Percentiles rank a stretch among this genome's conserved stretches.
Evolutionary conservation across 768 basidiomycete genomes (phyloP).

Genomic region (Symmetrospora coprosmae): DNA sequence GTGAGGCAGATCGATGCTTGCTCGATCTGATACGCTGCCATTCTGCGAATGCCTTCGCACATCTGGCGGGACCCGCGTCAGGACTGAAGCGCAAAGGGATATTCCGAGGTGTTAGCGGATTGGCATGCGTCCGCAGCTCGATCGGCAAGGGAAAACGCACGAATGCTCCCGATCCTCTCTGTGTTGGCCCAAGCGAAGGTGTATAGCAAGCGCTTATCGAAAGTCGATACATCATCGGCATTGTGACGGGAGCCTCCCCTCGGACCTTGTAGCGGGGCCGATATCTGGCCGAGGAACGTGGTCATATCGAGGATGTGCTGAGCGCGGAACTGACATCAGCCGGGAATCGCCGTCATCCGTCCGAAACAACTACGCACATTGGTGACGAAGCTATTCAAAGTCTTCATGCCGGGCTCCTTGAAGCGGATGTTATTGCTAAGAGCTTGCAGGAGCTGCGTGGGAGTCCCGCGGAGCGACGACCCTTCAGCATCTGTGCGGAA

Average conservation of each 20-base stretch:
- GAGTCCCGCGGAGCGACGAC: conserved; percentile 48
- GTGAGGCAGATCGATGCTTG: too few species aligned
- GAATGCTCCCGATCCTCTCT: conserved; percentile 5
- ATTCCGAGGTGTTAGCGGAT: too few species aligned
- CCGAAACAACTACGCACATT: conserved; percentile 29
- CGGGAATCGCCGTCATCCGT: not conserved
- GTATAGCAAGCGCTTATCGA: conserved; percentile 1
- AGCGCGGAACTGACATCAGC: not conserved
- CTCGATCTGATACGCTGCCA: too few species aligned
- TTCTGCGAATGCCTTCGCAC: too few species aligned
- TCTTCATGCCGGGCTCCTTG: conserved; percentile 73
- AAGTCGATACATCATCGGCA: not conserved
- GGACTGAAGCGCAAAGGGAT: too few species aligned
- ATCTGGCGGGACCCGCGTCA: too few species aligned
- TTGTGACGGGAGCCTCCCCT: not conserved
- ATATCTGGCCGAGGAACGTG: conserved; percentile 44
- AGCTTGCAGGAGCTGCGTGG: conserved; percentile 74
- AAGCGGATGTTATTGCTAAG: conserved; percentile 88
- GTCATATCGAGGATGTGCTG: conserved; percentile 57
- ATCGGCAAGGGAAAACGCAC: not conserved
- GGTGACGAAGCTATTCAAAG: conserved; percentile 59
- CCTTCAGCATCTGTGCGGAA: not conserved
- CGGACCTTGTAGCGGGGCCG: not conserved
- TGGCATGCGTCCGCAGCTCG: too few species aligned
- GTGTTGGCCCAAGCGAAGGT: conserved; percentile 8